Percentiles rank a stretch among this genome's conserved stretches.
These are phyloP conservation scores for Blastobotrys petasosporus DNA, from an alignment of 1,139 yeast species.

Conservation along the genomic window DNA sequence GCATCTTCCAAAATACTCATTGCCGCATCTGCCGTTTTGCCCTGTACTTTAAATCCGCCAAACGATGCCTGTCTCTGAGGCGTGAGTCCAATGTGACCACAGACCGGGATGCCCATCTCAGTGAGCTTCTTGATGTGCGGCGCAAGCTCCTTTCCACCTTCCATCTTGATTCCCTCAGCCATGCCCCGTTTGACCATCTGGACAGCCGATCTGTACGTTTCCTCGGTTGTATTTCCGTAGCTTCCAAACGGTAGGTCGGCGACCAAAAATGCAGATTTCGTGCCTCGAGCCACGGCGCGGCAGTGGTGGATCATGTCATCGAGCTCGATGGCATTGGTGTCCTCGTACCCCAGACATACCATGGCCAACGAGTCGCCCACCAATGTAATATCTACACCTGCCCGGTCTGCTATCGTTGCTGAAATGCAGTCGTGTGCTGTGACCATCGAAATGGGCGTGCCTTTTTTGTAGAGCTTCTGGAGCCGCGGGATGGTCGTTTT, in stretches of 20 bases:
- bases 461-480: slow-evolving; percentile 36
- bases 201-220: slow-evolving; percentile 63
- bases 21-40: slow-evolving; percentile 53
- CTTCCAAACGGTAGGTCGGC: slow-evolving; percentile 90
- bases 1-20: slow-evolving; percentile 62
- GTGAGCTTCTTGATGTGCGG: slow-evolving; percentile 48
- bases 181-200: slow-evolving; percentile 56
- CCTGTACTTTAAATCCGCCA: slow-evolving; percentile 90
- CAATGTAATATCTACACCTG: slow-evolving; percentile 63
- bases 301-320: slow-evolving; percentile 79
- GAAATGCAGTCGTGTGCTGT: slow-evolving; percentile 89
- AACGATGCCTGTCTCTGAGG: slow-evolving; percentile 78
- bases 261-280: slow-evolving; percentile 57
- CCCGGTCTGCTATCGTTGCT: slow-evolving; percentile 61
- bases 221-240: slow-evolving; percentile 58
- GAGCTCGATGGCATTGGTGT: slow-evolving; percentile 66
- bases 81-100: slow-evolving; percentile 89
- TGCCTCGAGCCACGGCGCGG: slow-evolving; percentile 70
- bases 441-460: slow-evolving; percentile 60
- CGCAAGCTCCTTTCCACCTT: slow-evolving; percentile 63
- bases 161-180: slow-evolving; percentile 79
- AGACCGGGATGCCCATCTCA: slow-evolving; percentile 74
- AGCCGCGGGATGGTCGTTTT: slow-evolving; percentile 42
- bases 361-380: slow-evolving; percentile 93
- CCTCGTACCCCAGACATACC: slow-evolving; percentile 79